Evolutionary conservation across 768 basidiomycete genomes (phyloP), one percentile per base, ranked within the genome.

Genomic region (Austroboletus eburneus): DNA sequence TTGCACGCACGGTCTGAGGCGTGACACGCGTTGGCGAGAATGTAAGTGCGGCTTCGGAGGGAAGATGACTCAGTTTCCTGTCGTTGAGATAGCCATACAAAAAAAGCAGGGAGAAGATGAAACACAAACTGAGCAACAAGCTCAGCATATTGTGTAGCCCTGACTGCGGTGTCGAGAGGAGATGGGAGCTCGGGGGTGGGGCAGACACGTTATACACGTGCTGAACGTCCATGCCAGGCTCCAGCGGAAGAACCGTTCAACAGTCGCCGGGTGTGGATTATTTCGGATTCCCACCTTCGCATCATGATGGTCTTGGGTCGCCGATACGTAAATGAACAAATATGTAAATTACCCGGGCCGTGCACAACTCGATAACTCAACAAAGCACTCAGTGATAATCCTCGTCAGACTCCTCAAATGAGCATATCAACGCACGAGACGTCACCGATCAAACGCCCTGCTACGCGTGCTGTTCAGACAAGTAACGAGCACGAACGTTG

Each of bases 21-120:
- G 76, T 74, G 50, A 72, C 64, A 21, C 87, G 76, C 23, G 69
- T 57, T 0, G 83, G 79, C 0, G 82, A 79, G 51, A 85, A 69
- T 9, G 64, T 57, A 29, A 36, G 42, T 6, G 66, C 57, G 0
- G 72, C 81, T 32, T 73, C 70, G 0, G 63, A 58, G 5, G 86
- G 83, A 27, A 80, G 63, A 1, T 60, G 58, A n/a, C 64, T 64
- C 10, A 89, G 66, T 30, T 76, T 74, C 13, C 55, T 64, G 57
- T 86, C 84, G 56, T 89, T 86, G 46, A 65, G 49, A 21, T 66
- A 62, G 17, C 72, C 59, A 61, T 80, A 81, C 9, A 76, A 49
- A 35, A 56, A 40, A 25, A 51, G 17, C 0, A 56, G 27, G 14
- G 33, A 36, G 23, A 39, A 27, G 5, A 51, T 12, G 32, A 50